Percentiles rank a stretch among this genome's conserved stretches.
Evolutionary conservation across 352 stramenopile species (phyloP).

Genomic region (Phytophthora pini): DNA sequence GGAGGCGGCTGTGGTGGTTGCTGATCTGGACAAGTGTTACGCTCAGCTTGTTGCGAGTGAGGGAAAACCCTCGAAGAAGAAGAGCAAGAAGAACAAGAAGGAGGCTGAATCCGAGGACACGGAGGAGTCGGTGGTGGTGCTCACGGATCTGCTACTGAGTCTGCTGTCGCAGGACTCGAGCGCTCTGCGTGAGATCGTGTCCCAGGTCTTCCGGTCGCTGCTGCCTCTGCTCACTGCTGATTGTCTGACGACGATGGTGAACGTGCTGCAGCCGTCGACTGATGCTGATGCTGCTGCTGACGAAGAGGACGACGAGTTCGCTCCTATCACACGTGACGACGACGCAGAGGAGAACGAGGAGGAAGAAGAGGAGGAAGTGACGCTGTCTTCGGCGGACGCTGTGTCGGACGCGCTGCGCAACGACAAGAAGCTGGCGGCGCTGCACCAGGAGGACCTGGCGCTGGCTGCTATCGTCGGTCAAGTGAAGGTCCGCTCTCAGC

Average conservation of each 20-base stretch:
- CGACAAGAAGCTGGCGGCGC: slow-evolving; percentile 65
- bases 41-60: slow-evolving; percentile 50
- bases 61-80: slow-evolving; percentile 31
- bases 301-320: slow-evolving; percentile 56
- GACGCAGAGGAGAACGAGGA: slow-evolving; percentile 50
- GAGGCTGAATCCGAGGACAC: slow-evolving; percentile 30
- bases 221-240: slow-evolving; percentile 64
- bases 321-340: slow-evolving; percentile 36
- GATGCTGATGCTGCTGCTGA: slow-evolving; percentile 43
- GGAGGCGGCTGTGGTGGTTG: slow-evolving; percentile 60
- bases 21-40: slow-evolving; percentile 79
- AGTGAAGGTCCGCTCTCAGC: slow-evolving; percentile 72
- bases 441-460: slow-evolving; percentile 82
- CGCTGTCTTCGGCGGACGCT: slow-evolving; percentile 61
- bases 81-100: slow-evolving; percentile 44
- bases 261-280: slow-evolving; percentile 57
- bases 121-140: slow-evolving; percentile 71
- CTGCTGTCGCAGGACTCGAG: slow-evolving; percentile 85
- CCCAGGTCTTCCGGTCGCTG: slow-evolving; percentile 79
- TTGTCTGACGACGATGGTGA: slow-evolving; percentile 77
- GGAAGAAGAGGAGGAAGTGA: slow-evolving; percentile 60
- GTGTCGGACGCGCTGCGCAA: slow-evolving; percentile 72
- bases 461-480: slow-evolving; percentile 83
- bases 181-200: slow-evolving; percentile 85
- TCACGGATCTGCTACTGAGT: slow-evolving; percentile 86